Evolutionary conservation across 2,329 filamentous ascomycete species (phyloP), one percentile per base, ranked within the genome.

Genomic region (Emergomyces orientalis): DNA sequence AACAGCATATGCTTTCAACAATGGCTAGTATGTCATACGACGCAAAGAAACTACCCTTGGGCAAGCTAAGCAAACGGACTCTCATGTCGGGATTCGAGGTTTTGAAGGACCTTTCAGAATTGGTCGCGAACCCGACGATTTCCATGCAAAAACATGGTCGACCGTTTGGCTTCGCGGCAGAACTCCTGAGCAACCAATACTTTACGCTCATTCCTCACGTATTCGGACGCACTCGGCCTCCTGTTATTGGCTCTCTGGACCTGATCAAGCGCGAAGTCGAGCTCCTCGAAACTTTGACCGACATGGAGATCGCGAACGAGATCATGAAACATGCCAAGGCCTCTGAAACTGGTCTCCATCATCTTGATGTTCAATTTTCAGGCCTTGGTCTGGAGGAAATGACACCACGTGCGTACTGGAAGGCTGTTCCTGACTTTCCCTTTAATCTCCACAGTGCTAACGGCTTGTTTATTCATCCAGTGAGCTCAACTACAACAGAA

Each of bases 141-240:
- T 69, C 71, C 3, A 72, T 84, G 0, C 83, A 73, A 75, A 13
- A 71, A 77, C 51, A 82, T 69, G 69, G 70, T 4, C 77, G 71
- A 49, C 64, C 65, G 2, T 71, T 78, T 34, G 30, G 60, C 6
- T 52, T 66, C 0, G 83, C 84, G 0, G 80, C 82, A 1, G 85
- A 89, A 67, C 71, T 82, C 0, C 77, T 93, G 2, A 92, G 90
- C 39, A 92, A 95, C 69, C 77, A 81, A 13, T 96, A 90, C 75
- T 94, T 92, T 73, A 89, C 88, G 0, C 78, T 88, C 49, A 95
- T 96, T 65, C 91, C 91, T 0, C 91, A 96, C 70, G 83, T 79
- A 39, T 93, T 94, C 73, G 89, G 90, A 9, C 86, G 90, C 39
- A 83, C 84, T 54, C 81, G 86, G 0, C 89, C 90, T 0, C 88